phyloP scores from a whole-genome alignment of 2,329 filamentous ascomycete species.

The Diaporthe ilicicola region DNA sequence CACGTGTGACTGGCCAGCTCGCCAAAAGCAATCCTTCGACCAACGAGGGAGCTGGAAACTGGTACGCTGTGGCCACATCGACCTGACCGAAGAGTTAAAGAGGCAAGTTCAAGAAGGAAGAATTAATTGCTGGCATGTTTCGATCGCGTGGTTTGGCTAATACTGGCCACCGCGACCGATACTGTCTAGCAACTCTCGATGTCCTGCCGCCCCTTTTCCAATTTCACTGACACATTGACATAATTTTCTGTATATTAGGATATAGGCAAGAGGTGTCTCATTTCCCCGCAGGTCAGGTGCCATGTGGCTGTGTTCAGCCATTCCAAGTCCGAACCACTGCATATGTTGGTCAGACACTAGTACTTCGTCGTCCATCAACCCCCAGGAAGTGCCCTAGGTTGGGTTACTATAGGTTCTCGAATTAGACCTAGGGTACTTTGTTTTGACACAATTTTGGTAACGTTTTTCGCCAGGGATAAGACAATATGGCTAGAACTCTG shows the following conservation, averaged over 20 bases:
- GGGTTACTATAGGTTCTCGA: neutral
- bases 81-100: too few species aligned
- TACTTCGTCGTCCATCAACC: neutral
- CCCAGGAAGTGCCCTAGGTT: too few species aligned
- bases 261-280: neutral
- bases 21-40: neutral
- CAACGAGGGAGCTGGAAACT: neutral
- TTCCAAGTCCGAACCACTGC: slow-evolving; percentile 2
- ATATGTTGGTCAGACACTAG: slow-evolving; percentile 2
- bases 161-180: neutral
- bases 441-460: neutral
- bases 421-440: slow-evolving; percentile 17
- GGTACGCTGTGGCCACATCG: neutral
- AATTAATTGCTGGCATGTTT: neutral
- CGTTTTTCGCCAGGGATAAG: neutral
- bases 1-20: slow-evolving; percentile 1
- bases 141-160: neutral
- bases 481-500: neutral
- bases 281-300: neutral
- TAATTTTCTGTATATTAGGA: neutral
- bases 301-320: neutral
- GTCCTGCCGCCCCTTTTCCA: neutral
- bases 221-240: neutral
- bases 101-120: neutral
- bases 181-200: neutral